Evolutionary conservation across 306 rosid genomes (phyloP), one percentile per base, ranked within the genome.

Genomic region (Canavalia gladiata): DNA sequence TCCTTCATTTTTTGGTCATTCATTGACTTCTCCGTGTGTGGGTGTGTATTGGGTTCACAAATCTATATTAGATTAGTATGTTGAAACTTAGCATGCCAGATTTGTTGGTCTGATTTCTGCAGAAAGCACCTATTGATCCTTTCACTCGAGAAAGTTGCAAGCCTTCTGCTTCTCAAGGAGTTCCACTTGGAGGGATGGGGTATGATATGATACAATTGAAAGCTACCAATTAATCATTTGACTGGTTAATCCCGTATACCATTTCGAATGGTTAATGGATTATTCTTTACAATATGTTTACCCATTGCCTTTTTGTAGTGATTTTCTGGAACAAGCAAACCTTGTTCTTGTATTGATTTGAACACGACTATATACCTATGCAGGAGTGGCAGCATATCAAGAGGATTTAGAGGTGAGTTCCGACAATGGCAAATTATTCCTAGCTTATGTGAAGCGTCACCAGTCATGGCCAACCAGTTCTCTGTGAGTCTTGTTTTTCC

Each of bases 121-220:
- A 95, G 99, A 95, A 93, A 89, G 98, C 99, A 31, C 99, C 99
- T 31, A 95, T 95, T 74, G 99, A 95, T 88, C 99, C 98, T 83
- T 95, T 95, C 88, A 91, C 91, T 72, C 88, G 97, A 81, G 96
- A 90, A 83, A 90, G 91, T 88, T 95, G 98, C 92, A 91, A 91
- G 87, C 99, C 99, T 72, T 95, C 99, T 72, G 98, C 99, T 72
- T 81, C 99, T 68, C 99, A 93, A 87, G 99, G 99, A 59, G 98
- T 95, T 88, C 99, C 99, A 13, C 96, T 95, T 69, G 98, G 99
- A 75, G 99, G 98, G 84, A 95, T 95, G 99, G 99, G 99, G 99
- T 95, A 85, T 75, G 97, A 42, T 56, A 25, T 67, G 45, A 57
- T 58, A 81, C 54, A 60, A 68, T 81, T 73, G 59, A 57, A 49